Conservation (phyloP, 1,139 yeast species). For the Diutina sp. region DNA sequence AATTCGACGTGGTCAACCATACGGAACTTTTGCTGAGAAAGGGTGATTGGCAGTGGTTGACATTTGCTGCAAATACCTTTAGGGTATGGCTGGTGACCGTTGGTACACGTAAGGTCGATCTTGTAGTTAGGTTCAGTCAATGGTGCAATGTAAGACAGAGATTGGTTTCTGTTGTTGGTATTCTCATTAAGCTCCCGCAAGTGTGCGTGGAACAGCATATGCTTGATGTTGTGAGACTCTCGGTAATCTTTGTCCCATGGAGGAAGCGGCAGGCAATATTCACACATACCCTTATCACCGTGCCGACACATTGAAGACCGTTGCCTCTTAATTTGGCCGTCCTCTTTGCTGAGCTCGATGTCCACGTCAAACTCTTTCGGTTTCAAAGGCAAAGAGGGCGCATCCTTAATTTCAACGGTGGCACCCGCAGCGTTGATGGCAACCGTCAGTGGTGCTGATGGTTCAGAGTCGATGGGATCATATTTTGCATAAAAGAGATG, state of each 20-base stretch:
- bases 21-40: conserved; percentile 81
- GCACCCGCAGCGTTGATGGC: conserved; percentile 4
- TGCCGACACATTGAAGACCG: conserved; percentile 67
- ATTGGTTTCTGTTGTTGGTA: conserved; percentile 42
- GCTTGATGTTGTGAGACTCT: conserved; percentile 70
- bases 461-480: background rate
- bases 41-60: conserved; percentile 89
- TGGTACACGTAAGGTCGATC: conserved; percentile 52
- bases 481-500: background rate
- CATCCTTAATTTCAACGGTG: conserved; percentile 3
- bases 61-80: conserved; percentile 93
- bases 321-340: conserved; percentile 62
- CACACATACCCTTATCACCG: conserved; percentile 94
- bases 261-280: conserved; percentile 88
- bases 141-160: conserved; percentile 67
- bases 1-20: conserved; percentile 98
- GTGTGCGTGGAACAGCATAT: conserved; percentile 76
- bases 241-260: conserved; percentile 85
- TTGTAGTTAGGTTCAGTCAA: conserved; percentile 57
- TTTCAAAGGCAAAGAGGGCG: conserved; percentile 10
- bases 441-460: conserved; percentile 1
- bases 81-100: conserved; percentile 92
- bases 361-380: conserved; percentile 46
- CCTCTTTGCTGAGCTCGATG: conserved; percentile 46
- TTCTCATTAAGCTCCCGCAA: conserved; percentile 56